Percentiles rank a stretch among this genome's conserved stretches.
phyloP scores from a whole-genome alignment of 2,329 filamentous ascomycete genomes.

The Beauveria bassiana region DNA sequence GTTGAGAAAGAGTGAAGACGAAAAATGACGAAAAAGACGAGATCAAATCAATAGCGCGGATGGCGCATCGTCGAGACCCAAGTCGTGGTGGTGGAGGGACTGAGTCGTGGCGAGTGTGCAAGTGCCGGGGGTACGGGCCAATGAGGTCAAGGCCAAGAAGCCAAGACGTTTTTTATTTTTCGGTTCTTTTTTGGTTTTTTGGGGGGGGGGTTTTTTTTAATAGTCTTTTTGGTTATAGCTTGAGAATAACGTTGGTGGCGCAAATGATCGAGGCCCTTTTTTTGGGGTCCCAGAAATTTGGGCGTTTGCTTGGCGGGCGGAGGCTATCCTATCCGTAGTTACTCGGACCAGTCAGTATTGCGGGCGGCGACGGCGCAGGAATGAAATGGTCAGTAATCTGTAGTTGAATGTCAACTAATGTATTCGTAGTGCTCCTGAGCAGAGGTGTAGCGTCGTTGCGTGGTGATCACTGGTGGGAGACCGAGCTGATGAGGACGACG shows the following conservation, averaged over 20 bases:
- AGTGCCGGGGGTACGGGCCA: conserved; percentile 3
- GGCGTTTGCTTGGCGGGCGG: neutral
- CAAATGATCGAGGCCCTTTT: conserved; percentile 1
- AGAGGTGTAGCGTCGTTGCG: too few relatives aligned
- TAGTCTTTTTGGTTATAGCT: neutral
- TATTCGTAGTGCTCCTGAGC: too few relatives aligned
- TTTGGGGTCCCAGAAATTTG: neutral
- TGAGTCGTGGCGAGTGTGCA: conserved; percentile 7
- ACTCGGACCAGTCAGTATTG: neutral
- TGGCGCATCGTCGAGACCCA: conserved; percentile 7
- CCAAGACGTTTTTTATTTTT: neutral
- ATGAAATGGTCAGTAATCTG: too few relatives aligned
- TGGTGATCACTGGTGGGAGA: too few relatives aligned
- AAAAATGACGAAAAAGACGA: neutral
- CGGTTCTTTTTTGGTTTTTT: neutral
- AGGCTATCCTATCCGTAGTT: too few relatives aligned
- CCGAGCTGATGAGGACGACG: too few relatives aligned
- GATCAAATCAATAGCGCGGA: conserved; percentile 6
- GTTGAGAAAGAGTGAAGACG: neutral
- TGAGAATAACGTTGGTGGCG: neutral
- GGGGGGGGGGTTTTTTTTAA: too few relatives aligned
- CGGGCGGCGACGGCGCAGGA: neutral
- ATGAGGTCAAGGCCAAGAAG: conserved; percentile 1
- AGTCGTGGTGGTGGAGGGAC: neutral
- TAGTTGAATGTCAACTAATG: too few relatives aligned